phyloP scores from a whole-genome alignment of 1,139 yeast genomes.

The Nakaseomyces kungkrabaensis region DNA sequence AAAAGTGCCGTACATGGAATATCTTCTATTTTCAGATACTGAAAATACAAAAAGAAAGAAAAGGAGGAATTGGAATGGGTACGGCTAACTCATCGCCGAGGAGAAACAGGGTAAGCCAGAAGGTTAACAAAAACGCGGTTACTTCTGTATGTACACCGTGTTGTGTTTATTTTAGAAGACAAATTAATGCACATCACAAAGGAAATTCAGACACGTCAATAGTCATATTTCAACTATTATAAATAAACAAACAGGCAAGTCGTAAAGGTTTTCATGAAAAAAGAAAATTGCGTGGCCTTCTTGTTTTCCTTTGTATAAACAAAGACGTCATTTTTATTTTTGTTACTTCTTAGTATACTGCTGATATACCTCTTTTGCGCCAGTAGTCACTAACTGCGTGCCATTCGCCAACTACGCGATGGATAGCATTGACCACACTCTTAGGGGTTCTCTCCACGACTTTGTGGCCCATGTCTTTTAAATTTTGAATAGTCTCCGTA shows the following conservation, averaged over 20 bases:
- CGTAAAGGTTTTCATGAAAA: too few relatives aligned
- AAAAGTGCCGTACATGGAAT: background rate
- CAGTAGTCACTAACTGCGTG: slow-evolving; percentile 50
- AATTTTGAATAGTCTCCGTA: slow-evolving; percentile 23
- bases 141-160: too few relatives aligned
- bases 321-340: background rate
- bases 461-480: slow-evolving; percentile 36
- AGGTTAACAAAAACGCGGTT: too few relatives aligned
- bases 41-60: background rate
- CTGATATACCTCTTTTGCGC: slow-evolving; percentile 40
- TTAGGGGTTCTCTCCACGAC: slow-evolving; percentile 30
- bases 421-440: slow-evolving; percentile 43
- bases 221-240: too few relatives aligned
- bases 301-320: background rate
- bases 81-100: too few relatives aligned
- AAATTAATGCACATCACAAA: too few relatives aligned
- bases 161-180: too few relatives aligned
- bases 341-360: slow-evolving; percentile 11
- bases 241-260: too few relatives aligned
- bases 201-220: too few relatives aligned
- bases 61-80: too few relatives aligned
- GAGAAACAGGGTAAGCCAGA: too few relatives aligned
- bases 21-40: background rate
- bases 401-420: slow-evolving; percentile 33
- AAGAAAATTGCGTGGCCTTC: too few relatives aligned